Conservation (phyloP, 352 stramenopile genomes). For the Pythium biforme region DNA sequence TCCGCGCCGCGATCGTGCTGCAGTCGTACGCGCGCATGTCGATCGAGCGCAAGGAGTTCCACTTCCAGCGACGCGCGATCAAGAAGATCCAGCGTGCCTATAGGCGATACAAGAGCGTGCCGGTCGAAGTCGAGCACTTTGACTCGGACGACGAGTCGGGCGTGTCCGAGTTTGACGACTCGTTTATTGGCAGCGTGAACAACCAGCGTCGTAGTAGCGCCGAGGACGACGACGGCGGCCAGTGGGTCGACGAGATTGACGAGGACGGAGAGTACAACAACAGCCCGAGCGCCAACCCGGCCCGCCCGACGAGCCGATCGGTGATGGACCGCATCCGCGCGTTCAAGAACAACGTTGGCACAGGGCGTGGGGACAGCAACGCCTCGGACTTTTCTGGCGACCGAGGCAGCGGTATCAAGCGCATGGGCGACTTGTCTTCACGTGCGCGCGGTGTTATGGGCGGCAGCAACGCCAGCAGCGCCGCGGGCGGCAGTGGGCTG, state of each 20-base stretch:
- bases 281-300: constrained; percentile 14
- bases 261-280: constrained; percentile 25
- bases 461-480: constrained; percentile 58
- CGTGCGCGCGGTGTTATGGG: constrained; percentile 72
- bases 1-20: constrained; percentile 67
- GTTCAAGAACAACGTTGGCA: constrained; percentile 48
- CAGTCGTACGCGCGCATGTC: constrained; percentile 82
- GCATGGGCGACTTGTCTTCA: constrained; percentile 69
- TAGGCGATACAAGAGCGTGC: constrained; percentile 47
- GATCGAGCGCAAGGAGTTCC: constrained; percentile 72
- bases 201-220: constrained; percentile 33
- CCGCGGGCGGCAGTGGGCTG: constrained; percentile 63
- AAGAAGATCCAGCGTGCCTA: constrained; percentile 73
- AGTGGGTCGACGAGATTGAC: constrained; percentile 40
- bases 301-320: constrained; percentile 32
- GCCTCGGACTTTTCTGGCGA: constrained; percentile 20
- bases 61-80: constrained; percentile 64
- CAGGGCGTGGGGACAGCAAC: constrained; percentile 18
- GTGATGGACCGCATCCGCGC: constrained; percentile 65
- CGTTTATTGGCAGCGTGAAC: constrained; percentile 30
- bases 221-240: constrained; percentile 22
- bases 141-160: constrained; percentile 31
- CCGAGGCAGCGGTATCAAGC: constrained; percentile 57
- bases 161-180: constrained; percentile 44
- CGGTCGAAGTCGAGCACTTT: constrained; percentile 23